phyloP scores from a whole-genome alignment of 2,329 filamentous ascomycete genomes.

The Fusarium pininemorale region DNA sequence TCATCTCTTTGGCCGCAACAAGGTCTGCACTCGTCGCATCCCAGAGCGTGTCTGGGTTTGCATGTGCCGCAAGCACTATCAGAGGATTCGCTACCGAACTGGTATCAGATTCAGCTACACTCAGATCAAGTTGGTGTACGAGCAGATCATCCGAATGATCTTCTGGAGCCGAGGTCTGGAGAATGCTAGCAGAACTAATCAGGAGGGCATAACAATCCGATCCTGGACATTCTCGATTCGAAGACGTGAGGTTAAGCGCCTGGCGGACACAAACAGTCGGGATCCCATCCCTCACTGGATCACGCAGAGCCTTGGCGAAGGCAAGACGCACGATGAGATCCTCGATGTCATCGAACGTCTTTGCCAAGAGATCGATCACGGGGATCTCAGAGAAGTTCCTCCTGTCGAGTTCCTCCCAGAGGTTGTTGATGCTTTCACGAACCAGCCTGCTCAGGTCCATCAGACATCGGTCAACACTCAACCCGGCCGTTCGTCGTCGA shows the following conservation, averaged over 20 bases:
- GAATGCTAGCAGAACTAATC: slow-evolving; percentile 39
- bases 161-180: slow-evolving; percentile 67
- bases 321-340: slow-evolving; percentile 59
- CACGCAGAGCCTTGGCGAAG: slow-evolving; percentile 54
- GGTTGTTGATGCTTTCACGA: slow-evolving; percentile 53
- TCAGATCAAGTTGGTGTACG: slow-evolving; percentile 71
- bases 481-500: slow-evolving; percentile 8
- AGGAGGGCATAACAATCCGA: slow-evolving; percentile 46
- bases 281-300: slow-evolving; percentile 55
- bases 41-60: slow-evolving; percentile 77
- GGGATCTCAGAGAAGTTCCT: slow-evolving; percentile 58
- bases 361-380: slow-evolving; percentile 54
- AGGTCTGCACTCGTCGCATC: slow-evolving; percentile 76
- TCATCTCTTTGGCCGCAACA: slow-evolving; percentile 86
- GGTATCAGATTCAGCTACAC: slow-evolving; percentile 66
- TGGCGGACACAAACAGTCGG: slow-evolving; percentile 48
- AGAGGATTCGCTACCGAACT: slow-evolving; percentile 76
- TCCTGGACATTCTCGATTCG: slow-evolving; percentile 70
- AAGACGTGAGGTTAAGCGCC: slow-evolving; percentile 70
- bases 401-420: slow-evolving; percentile 69
- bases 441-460: slow-evolving; percentile 21
- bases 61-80: slow-evolving; percentile 85
- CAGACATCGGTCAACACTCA: slow-evolving; percentile 14
- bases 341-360: slow-evolving; percentile 58
- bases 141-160: slow-evolving; percentile 70